A percentile compares a stretch with the other conserved stretches of the same genome.
These are phyloP conservation scores for Bipolaris oryzae DNA, from an alignment of 2,329 filamentous ascomycete species.

Conservation along the genomic window DNA sequence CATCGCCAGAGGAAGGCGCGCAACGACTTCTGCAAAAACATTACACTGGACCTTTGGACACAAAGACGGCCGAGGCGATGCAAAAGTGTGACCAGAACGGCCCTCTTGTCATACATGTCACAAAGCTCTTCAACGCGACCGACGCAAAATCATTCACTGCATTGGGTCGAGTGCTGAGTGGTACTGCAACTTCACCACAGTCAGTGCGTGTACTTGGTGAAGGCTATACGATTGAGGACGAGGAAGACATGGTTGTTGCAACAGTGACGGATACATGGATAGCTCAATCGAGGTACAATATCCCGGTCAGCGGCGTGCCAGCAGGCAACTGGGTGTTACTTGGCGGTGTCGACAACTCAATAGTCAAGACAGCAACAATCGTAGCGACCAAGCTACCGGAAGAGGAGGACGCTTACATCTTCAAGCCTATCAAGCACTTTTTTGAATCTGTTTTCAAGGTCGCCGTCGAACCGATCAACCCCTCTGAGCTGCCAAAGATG, in stretches of 20 bases:
- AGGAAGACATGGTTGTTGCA: conserved; percentile 93
- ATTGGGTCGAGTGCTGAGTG: conserved; percentile 90
- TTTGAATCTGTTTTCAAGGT: conserved; percentile 98
- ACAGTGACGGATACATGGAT: conserved; percentile 88
- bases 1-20: conserved; percentile 81
- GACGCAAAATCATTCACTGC: conserved; percentile 93
- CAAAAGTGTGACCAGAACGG: conserved; percentile 84
- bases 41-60: conserved; percentile 89
- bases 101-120: conserved; percentile 87
- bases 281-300: conserved; percentile 89
- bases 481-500: conserved; percentile 98
- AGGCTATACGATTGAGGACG: conserved; percentile 93
- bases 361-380: conserved; percentile 95
- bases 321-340: conserved; percentile 94
- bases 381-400: conserved; percentile 80
- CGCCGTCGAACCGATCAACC: conserved; percentile 96
- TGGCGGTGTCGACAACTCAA: conserved; percentile 93
- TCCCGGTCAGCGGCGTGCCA: conserved; percentile 87
- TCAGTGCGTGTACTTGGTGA: conserved; percentile 92
- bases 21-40: conserved; percentile 79
- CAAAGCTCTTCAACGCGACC: conserved; percentile 87
- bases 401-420: conserved; percentile 92
- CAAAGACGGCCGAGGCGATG: conserved; percentile 80
- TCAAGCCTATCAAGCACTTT: conserved; percentile 90
- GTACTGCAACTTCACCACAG: conserved; percentile 79